phyloP scores from a whole-genome alignment of 1,139 yeast species.

The Suhomyces panamericanus region DNA sequence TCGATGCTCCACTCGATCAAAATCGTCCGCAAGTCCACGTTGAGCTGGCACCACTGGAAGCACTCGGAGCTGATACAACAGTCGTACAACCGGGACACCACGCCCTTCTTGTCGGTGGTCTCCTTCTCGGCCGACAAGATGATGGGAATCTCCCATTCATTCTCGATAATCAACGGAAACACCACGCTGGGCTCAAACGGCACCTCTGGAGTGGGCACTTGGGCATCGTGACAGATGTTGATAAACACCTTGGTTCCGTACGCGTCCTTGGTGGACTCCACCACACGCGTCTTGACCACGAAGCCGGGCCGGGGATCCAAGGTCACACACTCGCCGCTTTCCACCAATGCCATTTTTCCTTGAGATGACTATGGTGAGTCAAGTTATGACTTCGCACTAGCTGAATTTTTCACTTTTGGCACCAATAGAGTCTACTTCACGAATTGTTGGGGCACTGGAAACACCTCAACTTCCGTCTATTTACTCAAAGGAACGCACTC shows the following conservation, averaged over 20 bases:
- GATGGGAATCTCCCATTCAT: slow-evolving; percentile 84
- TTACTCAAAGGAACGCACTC: background rate
- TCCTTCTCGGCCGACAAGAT: slow-evolving; percentile 58
- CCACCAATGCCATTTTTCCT: slow-evolving; percentile 10
- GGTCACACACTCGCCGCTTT: slow-evolving; percentile 12
- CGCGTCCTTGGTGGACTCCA: slow-evolving; percentile 29
- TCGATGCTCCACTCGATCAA: slow-evolving; percentile 67
- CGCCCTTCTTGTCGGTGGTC: slow-evolving; percentile 70
- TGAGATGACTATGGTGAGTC: background rate
- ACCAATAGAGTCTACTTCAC: slow-evolving; percentile 2
- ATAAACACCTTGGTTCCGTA: slow-evolving; percentile 68
- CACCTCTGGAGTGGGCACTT: slow-evolving; percentile 54
- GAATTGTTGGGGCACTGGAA: background rate
- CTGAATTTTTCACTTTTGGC: slow-evolving; percentile 4
- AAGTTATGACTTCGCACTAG: background rate
- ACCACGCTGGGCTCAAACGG: slow-evolving; percentile 58
- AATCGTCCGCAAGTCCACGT: slow-evolving; percentile 48
- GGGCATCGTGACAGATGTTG: slow-evolving; percentile 66
- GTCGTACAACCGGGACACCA: slow-evolving; percentile 64
- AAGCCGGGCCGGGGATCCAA: slow-evolving; percentile 57
- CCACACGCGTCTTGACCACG: slow-evolving; percentile 61
- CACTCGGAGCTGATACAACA: slow-evolving; percentile 68
- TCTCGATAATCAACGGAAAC: slow-evolving; percentile 65
- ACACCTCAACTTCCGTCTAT: background rate
- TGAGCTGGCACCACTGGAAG: slow-evolving; percentile 61